Percentiles rank a stretch among this genome's conserved stretches.
Conservation (phyloP, 2,329 filamentous ascomycete species). For the Raffaelea ambrosiae region DNA sequence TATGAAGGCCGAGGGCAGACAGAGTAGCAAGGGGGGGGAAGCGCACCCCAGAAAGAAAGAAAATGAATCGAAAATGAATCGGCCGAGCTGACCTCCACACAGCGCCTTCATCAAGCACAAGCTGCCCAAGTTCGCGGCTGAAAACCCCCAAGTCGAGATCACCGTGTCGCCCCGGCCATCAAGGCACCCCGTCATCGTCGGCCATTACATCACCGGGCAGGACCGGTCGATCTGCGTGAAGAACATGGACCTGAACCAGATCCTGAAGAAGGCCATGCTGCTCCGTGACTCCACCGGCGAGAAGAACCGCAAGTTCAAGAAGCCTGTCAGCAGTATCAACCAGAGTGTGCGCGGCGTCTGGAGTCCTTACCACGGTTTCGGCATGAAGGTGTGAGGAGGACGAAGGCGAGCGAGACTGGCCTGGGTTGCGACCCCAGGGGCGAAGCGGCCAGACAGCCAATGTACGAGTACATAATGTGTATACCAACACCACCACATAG, state of each 20-base stretch:
- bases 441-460: neutral
- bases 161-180: conserved; percentile 81
- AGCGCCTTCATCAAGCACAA: conserved; percentile 75
- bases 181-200: conserved; percentile 81
- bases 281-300: conserved; percentile 68
- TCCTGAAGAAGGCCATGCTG: conserved; percentile 69
- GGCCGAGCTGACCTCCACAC: too few relatives aligned
- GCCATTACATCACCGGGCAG: conserved; percentile 85
- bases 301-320: conserved; percentile 56
- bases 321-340: conserved; percentile 56
- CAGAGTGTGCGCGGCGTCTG: conserved; percentile 61
- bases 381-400: conserved; percentile 37
- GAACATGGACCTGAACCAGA: conserved; percentile 72
- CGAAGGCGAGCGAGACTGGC: too few relatives aligned
- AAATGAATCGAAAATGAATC: neutral
- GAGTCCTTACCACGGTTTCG: conserved; percentile 60
- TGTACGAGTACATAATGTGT: neutral
- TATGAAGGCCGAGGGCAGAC: too few relatives aligned
- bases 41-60: neutral
- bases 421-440: too few relatives aligned
- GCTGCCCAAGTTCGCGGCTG: conserved; percentile 68
- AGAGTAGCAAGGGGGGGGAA: too few relatives aligned
- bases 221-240: conserved; percentile 81
- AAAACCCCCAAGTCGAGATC: conserved; percentile 86
- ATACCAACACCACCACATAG: neutral